Evolutionary conservation across 805 yeast genomes (phyloP).

Genomic region (Yueomyces sp.): DNA sequence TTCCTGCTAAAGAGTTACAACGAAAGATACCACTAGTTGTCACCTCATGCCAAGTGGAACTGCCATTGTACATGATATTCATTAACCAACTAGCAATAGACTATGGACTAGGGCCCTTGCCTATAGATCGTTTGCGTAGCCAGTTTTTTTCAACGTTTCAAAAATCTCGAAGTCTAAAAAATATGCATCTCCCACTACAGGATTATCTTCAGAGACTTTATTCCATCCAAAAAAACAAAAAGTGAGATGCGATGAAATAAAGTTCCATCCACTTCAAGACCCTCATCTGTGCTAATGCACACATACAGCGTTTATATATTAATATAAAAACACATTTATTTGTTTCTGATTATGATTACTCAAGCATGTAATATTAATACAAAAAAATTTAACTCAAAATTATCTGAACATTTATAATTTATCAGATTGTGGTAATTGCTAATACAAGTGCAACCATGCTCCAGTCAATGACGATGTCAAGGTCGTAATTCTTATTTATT

Average conservation of each 20-base stretch:
- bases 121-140: not conserved
- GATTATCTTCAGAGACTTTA: not conserved
- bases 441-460: too few species aligned
- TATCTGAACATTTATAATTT: too few species aligned
- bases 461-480: too few species aligned
- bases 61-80: not conserved
- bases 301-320: too few species aligned
- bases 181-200: not conserved
- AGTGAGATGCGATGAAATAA: not conserved
- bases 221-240: not conserved
- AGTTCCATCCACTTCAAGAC: not conserved
- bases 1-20: slow-evolving; percentile 21
- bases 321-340: too few species aligned
- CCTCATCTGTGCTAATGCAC: too few species aligned
- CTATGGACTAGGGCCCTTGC: not conserved
- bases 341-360: too few species aligned
- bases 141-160: not conserved
- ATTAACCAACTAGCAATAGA: not conserved
- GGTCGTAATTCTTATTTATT: too few species aligned
- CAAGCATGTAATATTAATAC: too few species aligned
- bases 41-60: not conserved
- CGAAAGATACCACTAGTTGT: slow-evolving; percentile 17
- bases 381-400: too few species aligned
- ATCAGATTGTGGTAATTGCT: too few species aligned
- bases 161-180: not conserved